Conservation (phyloP, 345 rosid species). For the Litchi chinensis region DNA sequence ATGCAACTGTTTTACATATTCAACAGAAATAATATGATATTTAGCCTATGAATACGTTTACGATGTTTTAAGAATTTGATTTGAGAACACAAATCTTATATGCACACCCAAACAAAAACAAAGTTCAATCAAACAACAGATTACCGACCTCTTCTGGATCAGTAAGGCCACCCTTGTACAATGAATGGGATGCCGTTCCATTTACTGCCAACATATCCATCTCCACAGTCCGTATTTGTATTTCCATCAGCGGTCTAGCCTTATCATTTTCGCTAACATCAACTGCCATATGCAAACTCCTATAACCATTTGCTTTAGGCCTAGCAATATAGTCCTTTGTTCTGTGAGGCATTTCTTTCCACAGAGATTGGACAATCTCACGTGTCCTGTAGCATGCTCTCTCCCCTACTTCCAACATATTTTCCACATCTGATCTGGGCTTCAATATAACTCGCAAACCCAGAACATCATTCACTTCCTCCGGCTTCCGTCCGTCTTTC, state of each 20-base stretch:
- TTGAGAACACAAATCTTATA: not conserved
- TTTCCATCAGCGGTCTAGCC: slow-evolving; percentile 81
- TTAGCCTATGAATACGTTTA: not conserved
- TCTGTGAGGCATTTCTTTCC: slow-evolving; percentile 86
- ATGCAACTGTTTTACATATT: not conserved
- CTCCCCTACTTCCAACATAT: slow-evolving; percentile 46
- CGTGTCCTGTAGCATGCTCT: slow-evolving; percentile 69
- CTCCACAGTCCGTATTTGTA: slow-evolving; percentile 80
- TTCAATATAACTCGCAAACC: slow-evolving; percentile 78
- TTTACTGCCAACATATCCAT: slow-evolving; percentile 83
- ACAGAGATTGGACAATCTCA: slow-evolving; percentile 61
- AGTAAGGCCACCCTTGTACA: slow-evolving; percentile 85
- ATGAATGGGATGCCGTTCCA: slow-evolving; percentile 89
- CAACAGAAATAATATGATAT: not conserved
- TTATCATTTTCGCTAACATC: slow-evolving; percentile 67
- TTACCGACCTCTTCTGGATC: slow-evolving; percentile 78
- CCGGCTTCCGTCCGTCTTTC: slow-evolving; percentile 80
- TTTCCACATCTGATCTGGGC: slow-evolving; percentile 41
- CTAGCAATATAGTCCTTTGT: slow-evolving; percentile 79
- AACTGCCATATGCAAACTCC: slow-evolving; percentile 93
- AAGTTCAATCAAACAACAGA: slow-evolving; percentile 9
- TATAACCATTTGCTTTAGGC: slow-evolving; percentile 87
- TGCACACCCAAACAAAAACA: not conserved
- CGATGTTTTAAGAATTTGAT: not conserved
- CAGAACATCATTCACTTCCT: slow-evolving; percentile 82